Base-by-base conservation (phyloP, 139 green algal genomes). In the Deuterostichococcus epilithicus region DNA sequence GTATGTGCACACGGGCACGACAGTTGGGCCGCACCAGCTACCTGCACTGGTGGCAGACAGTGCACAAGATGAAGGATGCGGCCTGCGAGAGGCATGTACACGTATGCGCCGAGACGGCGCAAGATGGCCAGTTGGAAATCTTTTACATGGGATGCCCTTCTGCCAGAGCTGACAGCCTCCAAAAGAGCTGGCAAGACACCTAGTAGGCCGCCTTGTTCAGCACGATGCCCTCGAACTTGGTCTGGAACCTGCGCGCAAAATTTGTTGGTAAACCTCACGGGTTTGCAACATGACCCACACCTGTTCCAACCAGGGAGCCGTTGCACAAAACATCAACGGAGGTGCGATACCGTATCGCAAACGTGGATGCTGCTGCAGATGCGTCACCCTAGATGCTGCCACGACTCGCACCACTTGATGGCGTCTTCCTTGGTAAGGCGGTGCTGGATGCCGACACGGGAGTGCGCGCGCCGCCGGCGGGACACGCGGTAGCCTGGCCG, bases 221-320 rank as follows among this genome's bases (percentile, higher is more conserved):
- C n/a, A 99, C 92, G 23, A 99, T 90, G 74, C 95, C 95, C 86
- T 99, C 95, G 76, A 97, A 99, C 88, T 97, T 96, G 72, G 86
- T 89, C 88, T 97, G 93, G 90, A 97, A 96, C 91, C 89, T 93
- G 82, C 68, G 81, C 39, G 28, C 35, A 63, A 18, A n/a, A n/a
- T n/a, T n/a, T n/a, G n/a, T n/a, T n/a, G n/a, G n/a, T n/a, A n/a
- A n/a, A n/a, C n/a, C n/a, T n/a, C n/a, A n/a, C n/a, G n/a, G n/a
- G n/a, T n/a, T n/a, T n/a, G n/a, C n/a, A n/a, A n/a, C n/a, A n/a
- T n/a, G n/a, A n/a, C n/a, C n/a, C 32, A 69, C 58, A 58, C 58
- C 58, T 47, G 32, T 8, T 36, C 15, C 22, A 34, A 73, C 15
- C 26, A 38, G 65, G 13, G 34, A n/a, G 20, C 52, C 22, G 22